Evolutionary conservation across 2,329 filamentous ascomycete species (phyloP).

Genomic region (Hypomyces perniciosus): DNA sequence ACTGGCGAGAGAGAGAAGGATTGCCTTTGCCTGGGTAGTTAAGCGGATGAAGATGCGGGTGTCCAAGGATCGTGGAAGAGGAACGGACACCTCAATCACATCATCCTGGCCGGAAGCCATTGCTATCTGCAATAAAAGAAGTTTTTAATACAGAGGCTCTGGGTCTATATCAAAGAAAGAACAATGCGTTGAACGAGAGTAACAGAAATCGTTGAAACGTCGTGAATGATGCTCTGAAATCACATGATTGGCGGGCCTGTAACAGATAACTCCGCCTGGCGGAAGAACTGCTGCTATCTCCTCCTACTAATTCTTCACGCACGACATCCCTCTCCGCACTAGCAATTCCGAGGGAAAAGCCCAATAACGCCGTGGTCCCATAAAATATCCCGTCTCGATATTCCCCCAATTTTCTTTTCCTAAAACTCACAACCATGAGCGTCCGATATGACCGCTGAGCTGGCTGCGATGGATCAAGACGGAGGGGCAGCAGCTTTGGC

Average conservation of each 20-base stretch:
- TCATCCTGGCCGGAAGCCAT: conserved; percentile 21
- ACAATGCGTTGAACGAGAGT: background rate
- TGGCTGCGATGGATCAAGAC: conserved; percentile 9
- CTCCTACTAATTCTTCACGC: too few species aligned
- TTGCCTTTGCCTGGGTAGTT: conserved; percentile 50
- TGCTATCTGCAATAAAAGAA: background rate
- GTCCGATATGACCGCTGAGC: conserved; percentile 7
- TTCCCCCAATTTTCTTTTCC: background rate
- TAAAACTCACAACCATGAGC: conserved; percentile 3
- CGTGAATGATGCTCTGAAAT: conserved; percentile 6
- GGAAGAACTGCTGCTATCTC: conserved; percentile 1
- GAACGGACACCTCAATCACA: conserved; percentile 46
- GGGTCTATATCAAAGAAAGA: background rate
- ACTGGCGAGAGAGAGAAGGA: conserved; percentile 58
- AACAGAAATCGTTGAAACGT: background rate
- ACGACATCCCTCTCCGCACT: too few species aligned
- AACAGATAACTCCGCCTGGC: background rate
- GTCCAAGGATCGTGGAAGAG: conserved; percentile 54
- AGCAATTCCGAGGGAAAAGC: background rate
- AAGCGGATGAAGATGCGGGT: conserved; percentile 57
- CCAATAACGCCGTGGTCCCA: background rate
- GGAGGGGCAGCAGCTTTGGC: conserved; percentile 8
- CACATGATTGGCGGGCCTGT: conserved; percentile 17
- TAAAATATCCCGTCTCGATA: background rate
- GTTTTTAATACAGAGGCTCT: background rate